phyloP scores from a whole-genome alignment of 1,284 basidiomycete genomes.

The Phenoliferia sp. region DNA sequence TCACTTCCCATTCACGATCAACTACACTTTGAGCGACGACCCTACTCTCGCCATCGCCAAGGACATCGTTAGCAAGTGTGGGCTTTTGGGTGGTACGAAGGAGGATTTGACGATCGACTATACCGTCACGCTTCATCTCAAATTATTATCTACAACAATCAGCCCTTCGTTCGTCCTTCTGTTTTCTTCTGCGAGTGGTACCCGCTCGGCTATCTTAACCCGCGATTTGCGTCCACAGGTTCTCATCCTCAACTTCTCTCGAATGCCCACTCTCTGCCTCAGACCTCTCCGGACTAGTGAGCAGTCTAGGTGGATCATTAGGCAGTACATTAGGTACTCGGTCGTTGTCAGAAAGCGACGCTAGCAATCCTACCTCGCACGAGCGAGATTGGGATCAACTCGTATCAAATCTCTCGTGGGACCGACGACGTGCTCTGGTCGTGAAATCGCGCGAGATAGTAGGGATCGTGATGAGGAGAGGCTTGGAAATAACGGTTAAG shows the following conservation, averaged over 20 bases:
- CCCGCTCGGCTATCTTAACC: slow-evolving; percentile 3
- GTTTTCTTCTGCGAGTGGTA: background rate
- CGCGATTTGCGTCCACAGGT: slow-evolving; percentile 6
- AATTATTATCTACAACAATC: slow-evolving; percentile 35
- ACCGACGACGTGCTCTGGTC: background rate
- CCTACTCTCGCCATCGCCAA: slow-evolving; percentile 32
- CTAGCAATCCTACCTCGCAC: background rate
- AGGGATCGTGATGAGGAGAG: background rate
- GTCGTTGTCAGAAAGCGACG: background rate
- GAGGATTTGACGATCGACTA: slow-evolving; percentile 37
- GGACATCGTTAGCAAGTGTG: slow-evolving; percentile 38
- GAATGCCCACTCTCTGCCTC: slow-evolving; percentile 31
- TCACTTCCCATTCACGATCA: slow-evolving; percentile 35
- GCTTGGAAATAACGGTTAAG: background rate
- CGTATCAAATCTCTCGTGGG: background rate
- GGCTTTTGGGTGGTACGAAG: slow-evolving; percentile 28
- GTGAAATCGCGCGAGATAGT: background rate
- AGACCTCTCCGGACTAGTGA: slow-evolving; percentile 23
- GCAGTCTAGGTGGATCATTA: background rate
- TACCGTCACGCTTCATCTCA: slow-evolving; percentile 35
- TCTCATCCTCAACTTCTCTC: slow-evolving; percentile 31
- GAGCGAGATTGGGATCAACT: background rate
- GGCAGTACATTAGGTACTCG: background rate
- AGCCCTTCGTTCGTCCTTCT: slow-evolving; percentile 25
- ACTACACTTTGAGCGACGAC: slow-evolving; percentile 36